Conservation (phyloP, 371 early-diverging fungal genomes). For the Rhizopus delemar region DNA sequence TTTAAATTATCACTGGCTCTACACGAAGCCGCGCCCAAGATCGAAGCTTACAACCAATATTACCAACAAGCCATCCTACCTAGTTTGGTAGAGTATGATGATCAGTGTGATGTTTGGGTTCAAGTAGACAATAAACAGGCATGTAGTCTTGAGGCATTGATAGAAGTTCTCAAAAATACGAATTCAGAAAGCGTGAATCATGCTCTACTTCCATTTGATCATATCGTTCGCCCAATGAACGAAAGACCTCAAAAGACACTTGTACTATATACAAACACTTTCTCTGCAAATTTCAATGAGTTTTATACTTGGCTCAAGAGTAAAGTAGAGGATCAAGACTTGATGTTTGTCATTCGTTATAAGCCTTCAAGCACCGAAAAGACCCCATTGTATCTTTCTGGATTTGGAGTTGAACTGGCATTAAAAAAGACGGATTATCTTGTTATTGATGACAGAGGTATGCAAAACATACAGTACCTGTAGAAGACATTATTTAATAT, state of each 20-base stretch:
- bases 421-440: slow-evolving; percentile 94
- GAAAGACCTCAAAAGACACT: slow-evolving; percentile 14
- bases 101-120: slow-evolving; percentile 70
- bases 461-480: slow-evolving; percentile 22
- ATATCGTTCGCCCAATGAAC: slow-evolving; percentile 12
- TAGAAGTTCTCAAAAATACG: slow-evolving; percentile 24
- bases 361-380: slow-evolving; percentile 38
- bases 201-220: slow-evolving; percentile 47
- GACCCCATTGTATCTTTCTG: slow-evolving; percentile 62
- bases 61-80: slow-evolving; percentile 69
- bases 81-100: slow-evolving; percentile 42
- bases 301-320: slow-evolving; percentile 43
- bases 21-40: slow-evolving; percentile 73
- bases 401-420: slow-evolving; percentile 91
- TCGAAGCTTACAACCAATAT: slow-evolving; percentile 78
- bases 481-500: not conserved
- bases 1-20: slow-evolving; percentile 64
- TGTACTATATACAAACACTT: slow-evolving; percentile 57
- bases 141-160: slow-evolving; percentile 52
- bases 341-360: slow-evolving; percentile 57
- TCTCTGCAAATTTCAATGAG: slow-evolving; percentile 41
- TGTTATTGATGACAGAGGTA: slow-evolving; percentile 86
- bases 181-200: slow-evolving; percentile 22
- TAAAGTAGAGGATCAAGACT: slow-evolving; percentile 27
- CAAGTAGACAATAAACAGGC: slow-evolving; percentile 62